Evolutionary conservation across 2,329 filamentous ascomycete genomes (phyloP).

Genomic region (Aspergillus felis): DNA sequence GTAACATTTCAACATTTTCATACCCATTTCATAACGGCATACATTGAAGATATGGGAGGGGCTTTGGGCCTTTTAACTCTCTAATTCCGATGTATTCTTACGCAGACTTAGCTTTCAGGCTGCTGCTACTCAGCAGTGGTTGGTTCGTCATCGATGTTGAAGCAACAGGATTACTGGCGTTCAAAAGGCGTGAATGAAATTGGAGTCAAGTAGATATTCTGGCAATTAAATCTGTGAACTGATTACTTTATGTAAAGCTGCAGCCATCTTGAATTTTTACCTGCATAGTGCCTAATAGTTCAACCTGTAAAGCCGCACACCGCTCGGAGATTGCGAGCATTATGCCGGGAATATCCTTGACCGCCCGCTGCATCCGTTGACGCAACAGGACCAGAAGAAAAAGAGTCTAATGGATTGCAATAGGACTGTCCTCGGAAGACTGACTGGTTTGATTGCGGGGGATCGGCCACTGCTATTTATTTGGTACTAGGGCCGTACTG

Average conservation of each 20-base stretch:
- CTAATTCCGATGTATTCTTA: not conserved
- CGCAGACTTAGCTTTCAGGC: not conserved
- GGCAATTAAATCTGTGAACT: not conserved
- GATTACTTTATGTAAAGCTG: not conserved
- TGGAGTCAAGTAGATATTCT: slow-evolving; percentile 15
- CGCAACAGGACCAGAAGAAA: slow-evolving; percentile 5
- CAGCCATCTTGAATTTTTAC: not conserved
- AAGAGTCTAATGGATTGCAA: not conserved
- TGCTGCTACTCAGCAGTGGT: not conserved
- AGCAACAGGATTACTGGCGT: slow-evolving; percentile 15
- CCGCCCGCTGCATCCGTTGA: slow-evolving; percentile 8
- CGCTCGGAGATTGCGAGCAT: not conserved
- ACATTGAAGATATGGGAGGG: not conserved
- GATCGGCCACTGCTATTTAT: not conserved
- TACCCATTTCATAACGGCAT: slow-evolving; percentile 4
- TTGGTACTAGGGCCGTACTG: not conserved
- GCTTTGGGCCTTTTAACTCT: not conserved
- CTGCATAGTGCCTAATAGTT: not conserved
- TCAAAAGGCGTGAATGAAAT: slow-evolving; percentile 14
- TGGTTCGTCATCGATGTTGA: slow-evolving; percentile 6
- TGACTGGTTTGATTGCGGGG: not conserved
- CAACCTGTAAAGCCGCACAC: not conserved
- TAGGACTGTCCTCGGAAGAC: not conserved
- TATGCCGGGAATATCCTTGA: slow-evolving; percentile 3
- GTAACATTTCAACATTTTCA: slow-evolving; percentile 5